Base-by-base conservation (phyloP, 176 grass and related monocot species). In the Thinopyrum elongatum region DNA sequence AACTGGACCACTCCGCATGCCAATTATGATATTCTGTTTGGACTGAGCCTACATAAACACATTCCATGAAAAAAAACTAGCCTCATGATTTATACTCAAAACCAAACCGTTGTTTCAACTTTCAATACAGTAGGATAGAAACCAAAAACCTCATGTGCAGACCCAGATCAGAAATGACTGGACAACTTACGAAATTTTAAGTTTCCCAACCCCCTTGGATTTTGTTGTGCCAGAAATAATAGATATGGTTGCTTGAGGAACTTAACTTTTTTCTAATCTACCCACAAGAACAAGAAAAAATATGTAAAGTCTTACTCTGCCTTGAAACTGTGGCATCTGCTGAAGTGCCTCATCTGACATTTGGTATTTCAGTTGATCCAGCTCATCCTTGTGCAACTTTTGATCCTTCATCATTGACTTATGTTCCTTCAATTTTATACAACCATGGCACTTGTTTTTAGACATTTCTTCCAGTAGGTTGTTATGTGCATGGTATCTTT, bases 261-360 rank as follows among this genome's bases (percentile, higher is more conserved):
- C 8, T 51, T 65, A 47, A 47, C 1, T 10, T 39, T 65, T 79
- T 76, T 76, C 39, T 79, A 46, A 66, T 27, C 36, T 42, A 72
- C 11, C 33, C 10, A 67, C 69, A 21, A 78, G 55, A 6, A 31
- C 57, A 64, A 19, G 21, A 42, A 77, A 61, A 57, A 42, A 53
- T 38, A 85, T 46, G 33, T 65, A 49, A 61, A 58, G 33, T 90
- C 88, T 93, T 95, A 98, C 93, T 70, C 96, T 91, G 90, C 96
- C 96, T 91, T 98, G 93, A 93, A 98, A 98, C 80, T 98, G 93
- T 4, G 96, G 96, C 96, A 95, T 98, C 69, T 98, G 96, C 77
- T 98, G 93, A 85, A 98, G 96, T 38, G 96, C 90, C 65, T 98
- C 96, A 80, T 98, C 96, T 65, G 96, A 95, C 93, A 98, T 95